Conservation (phyloP, 805 yeast species). For the Aciculoconidium aculeatum region DNA sequence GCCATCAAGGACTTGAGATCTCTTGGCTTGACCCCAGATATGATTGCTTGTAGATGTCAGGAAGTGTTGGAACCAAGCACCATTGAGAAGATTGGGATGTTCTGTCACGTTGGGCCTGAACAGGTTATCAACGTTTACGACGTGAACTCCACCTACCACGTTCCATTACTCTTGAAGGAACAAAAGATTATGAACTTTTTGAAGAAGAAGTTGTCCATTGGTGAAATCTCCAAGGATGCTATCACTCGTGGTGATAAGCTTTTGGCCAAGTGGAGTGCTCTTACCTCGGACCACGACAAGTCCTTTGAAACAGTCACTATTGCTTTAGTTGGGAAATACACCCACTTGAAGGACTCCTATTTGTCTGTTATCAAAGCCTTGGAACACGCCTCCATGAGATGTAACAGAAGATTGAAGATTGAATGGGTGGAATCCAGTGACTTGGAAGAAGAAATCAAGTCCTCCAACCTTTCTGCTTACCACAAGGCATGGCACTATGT, state of each 20-base stretch:
- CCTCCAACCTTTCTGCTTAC: slow-evolving; percentile 63
- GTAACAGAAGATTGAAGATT: slow-evolving; percentile 77
- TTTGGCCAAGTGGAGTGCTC: slow-evolving; percentile 69
- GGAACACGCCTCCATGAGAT: slow-evolving; percentile 92
- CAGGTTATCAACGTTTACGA: slow-evolving; percentile 97
- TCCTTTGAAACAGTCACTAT: slow-evolving; percentile 84
- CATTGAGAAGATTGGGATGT: slow-evolving; percentile 96
- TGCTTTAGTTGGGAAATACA: slow-evolving; percentile 96
- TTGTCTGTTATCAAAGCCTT: slow-evolving; percentile 90
- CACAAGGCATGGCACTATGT: slow-evolving; percentile 94
- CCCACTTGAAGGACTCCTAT: slow-evolving; percentile 91
- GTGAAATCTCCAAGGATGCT: slow-evolving; percentile 46
- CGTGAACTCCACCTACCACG: slow-evolving; percentile 95
- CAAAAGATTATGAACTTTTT: slow-evolving; percentile 78
- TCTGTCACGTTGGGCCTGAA: slow-evolving; percentile 97
- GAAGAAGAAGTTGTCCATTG: slow-evolving; percentile 59
- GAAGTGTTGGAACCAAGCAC: slow-evolving; percentile 75
- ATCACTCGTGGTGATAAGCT: slow-evolving; percentile 60
- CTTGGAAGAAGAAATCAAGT: slow-evolving; percentile 69
- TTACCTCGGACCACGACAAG: slow-evolving; percentile 76
- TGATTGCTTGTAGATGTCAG: slow-evolving; percentile 96
- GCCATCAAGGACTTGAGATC: slow-evolving; percentile 96
- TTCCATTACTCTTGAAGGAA: slow-evolving; percentile 83
- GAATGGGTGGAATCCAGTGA: slow-evolving; percentile 95
- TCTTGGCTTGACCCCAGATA: slow-evolving; percentile 89